These are phyloP conservation scores for Inonotus obliquus DNA, from an alignment of 1,284 basidiomycete genomes.

Conservation along the genomic window DNA sequence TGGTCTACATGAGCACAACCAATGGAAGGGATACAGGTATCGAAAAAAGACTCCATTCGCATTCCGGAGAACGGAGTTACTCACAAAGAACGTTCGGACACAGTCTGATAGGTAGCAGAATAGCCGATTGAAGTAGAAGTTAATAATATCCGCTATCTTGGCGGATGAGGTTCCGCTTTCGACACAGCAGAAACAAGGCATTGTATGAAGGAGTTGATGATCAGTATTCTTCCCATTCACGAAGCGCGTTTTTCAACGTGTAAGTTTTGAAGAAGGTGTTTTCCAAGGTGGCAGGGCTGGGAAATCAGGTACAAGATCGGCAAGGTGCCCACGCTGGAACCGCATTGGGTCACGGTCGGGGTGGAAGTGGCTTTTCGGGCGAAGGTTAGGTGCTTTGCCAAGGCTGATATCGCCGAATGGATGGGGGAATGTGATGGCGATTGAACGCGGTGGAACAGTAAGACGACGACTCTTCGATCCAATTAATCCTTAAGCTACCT, in stretches of 20 bases:
- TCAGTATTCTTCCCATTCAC: background rate
- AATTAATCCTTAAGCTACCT: too few relatives aligned
- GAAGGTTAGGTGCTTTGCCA: background rate
- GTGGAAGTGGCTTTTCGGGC: background rate
- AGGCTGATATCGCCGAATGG: background rate
- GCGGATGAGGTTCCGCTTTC: background rate
- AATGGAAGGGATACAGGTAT: background rate
- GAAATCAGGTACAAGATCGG: conserved; percentile 3
- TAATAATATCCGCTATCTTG: background rate
- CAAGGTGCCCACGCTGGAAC: background rate
- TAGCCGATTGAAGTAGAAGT: background rate
- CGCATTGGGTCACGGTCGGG: background rate
- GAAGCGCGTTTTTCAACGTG: background rate
- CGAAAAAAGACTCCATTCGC: background rate
- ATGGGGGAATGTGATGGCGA: too few relatives aligned
- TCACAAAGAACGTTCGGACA: background rate
- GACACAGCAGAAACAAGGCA: background rate
- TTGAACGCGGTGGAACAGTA: too few relatives aligned
- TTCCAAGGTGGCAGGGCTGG: background rate
- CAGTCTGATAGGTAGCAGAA: background rate
- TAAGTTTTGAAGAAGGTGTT: conserved; percentile 4
- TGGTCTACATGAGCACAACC: background rate
- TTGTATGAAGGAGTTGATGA: background rate
- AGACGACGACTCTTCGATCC: too few relatives aligned
- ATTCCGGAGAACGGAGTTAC: background rate